These are phyloP conservation scores for Sclerotinia subarctica DNA, from an alignment of 2,329 filamentous ascomycete genomes.

Conservation along the genomic window DNA sequence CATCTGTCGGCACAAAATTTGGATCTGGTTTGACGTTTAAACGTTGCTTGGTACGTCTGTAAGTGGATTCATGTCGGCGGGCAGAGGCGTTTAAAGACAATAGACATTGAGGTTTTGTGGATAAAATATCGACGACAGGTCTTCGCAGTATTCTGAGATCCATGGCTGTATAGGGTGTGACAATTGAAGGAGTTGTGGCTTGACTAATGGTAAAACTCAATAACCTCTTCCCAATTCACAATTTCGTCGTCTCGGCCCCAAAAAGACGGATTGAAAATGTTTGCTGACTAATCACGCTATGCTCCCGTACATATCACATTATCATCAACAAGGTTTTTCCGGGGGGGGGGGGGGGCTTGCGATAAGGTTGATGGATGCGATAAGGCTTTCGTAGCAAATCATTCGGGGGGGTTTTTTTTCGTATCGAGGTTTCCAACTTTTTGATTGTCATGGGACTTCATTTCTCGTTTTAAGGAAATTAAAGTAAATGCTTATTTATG, in stretches of 20 bases:
- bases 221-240: not conserved
- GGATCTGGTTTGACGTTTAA: constrained; percentile 57
- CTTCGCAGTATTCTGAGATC: constrained; percentile 35
- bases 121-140: constrained; percentile 33
- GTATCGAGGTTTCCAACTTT: not conserved
- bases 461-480: constrained; percentile 2
- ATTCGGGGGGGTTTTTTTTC: not conserved
- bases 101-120: constrained; percentile 32
- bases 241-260: not conserved
- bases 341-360: not conserved
- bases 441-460: not conserved
- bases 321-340: not conserved
- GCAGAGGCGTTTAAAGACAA: constrained; percentile 32
- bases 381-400: not conserved
- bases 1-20: constrained; percentile 48
- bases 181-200: constrained; percentile 1
- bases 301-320: not conserved
- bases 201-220: not conserved
- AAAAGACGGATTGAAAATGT: constrained; percentile 7
- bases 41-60: constrained; percentile 37
- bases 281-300: not conserved
- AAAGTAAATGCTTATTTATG: not conserved
- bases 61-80: constrained; percentile 38
- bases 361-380: not conserved
- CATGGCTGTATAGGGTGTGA: constrained; percentile 29